These are phyloP conservation scores for Globisporangium recalcitrans DNA, from an alignment of 352 stramenopile genomes.

Conservation along the genomic window DNA sequence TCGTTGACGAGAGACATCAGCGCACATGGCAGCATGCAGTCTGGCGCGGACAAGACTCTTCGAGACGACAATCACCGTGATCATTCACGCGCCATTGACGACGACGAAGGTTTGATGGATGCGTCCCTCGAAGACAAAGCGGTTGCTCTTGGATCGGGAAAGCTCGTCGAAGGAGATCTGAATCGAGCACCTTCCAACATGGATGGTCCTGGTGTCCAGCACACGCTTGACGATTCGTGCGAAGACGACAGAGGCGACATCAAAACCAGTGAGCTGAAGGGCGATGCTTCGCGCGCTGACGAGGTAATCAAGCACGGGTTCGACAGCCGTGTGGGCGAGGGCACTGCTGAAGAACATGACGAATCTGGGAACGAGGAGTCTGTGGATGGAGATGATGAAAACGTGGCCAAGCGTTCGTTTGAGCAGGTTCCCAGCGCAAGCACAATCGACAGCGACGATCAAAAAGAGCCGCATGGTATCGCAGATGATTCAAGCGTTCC, in stretches of 20 bases:
- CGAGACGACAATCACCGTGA: neutral
- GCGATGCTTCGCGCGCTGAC: neutral
- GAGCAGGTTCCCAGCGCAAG: neutral
- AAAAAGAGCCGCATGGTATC: neutral
- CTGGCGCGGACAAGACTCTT: neutral
- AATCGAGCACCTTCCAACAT: too few relatives aligned
- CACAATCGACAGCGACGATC: neutral
- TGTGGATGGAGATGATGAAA: conserved; percentile 4
- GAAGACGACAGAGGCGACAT: neutral
- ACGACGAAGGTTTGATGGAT: neutral
- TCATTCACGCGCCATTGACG: neutral
- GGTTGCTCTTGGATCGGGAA: neutral
- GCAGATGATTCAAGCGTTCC: neutral
- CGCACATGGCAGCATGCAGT: neutral
- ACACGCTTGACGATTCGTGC: conserved; percentile 1
- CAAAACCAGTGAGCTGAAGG: neutral
- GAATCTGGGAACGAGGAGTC: neutral
- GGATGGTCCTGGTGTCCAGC: too few relatives aligned
- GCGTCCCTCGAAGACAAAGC: neutral
- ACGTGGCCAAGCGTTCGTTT: too few relatives aligned
- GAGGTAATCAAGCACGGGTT: neutral
- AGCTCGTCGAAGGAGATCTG: too few relatives aligned
- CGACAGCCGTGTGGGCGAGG: neutral
- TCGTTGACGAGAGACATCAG: neutral
- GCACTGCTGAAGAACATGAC: neutral